Evolutionary conservation across 345 rosid species (phyloP), one percentile per base, ranked within the genome.

Genomic region (Durio zibethinus): DNA sequence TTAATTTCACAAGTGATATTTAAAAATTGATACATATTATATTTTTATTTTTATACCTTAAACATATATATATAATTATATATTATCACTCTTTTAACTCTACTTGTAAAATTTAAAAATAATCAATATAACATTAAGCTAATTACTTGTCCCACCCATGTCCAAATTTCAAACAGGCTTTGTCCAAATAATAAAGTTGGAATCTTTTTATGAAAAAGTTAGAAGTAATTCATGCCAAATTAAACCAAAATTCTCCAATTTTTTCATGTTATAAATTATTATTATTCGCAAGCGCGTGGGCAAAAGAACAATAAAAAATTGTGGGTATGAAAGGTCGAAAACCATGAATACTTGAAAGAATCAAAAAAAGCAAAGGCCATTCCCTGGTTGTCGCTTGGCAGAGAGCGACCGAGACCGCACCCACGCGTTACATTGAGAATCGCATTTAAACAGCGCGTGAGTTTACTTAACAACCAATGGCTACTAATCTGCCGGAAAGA

Each of bases 391-490:
- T 79, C 70, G 74, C 63, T 10, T 62, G 64, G 79, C 77, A 15
- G 81, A 69, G 61, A 21, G 23, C 54, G 25, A 23, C 38, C 42
- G 21, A 8, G 50, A 15, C 23, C 6, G 31, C 31, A 43, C 71
- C 43, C 80, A 64, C 61, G 72, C 77, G 33, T 25, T 8, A 29
- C 77, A 71, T 75, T 18, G 77, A 82, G 48, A 75, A 54, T 16
- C 62, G 76, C 68, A 25, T 43, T 54, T 12, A 11, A 23, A 45
- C 31, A 57, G 84, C 75, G 81, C 80, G 80, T 82, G 81, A 31
- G 29, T 3, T 8, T 10, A 9, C 52, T 10, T 63, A n/a, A 54
- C 20, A 16, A 3, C 4, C 18, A 50, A 50, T 50, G 5, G 4
- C 31, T 8, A 20, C 74, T 52, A 29, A 8, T 0, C 50, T 70